phyloP scores from a whole-genome alignment of 345 rosid genomes.

The Salix exigua region DNA sequence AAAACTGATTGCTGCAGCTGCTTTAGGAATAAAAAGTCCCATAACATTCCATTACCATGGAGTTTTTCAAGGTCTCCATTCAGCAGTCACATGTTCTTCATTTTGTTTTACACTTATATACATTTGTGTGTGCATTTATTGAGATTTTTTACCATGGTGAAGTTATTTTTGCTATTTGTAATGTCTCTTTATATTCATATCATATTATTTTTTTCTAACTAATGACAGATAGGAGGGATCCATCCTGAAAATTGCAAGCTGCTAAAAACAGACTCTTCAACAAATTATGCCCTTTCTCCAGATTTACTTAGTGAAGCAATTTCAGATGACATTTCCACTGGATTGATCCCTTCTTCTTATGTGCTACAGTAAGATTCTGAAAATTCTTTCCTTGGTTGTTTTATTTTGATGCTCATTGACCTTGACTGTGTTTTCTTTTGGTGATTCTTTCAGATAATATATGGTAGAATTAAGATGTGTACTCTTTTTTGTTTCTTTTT shows the following conservation, averaged over 20 bases:
- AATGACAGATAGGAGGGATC: conserved; percentile 71
- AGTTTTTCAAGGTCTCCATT: background rate
- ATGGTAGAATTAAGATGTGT: background rate
- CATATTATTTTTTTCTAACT: conserved; percentile 7
- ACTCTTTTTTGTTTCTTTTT: too few species aligned
- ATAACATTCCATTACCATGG: background rate
- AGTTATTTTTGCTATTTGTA: background rate
- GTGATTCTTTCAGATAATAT: background rate
- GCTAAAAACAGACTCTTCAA: conserved; percentile 58
- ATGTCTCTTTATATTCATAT: background rate
- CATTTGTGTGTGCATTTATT: background rate
- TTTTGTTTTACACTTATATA: background rate
- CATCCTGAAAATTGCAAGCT: conserved; percentile 65
- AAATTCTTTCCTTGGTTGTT: background rate
- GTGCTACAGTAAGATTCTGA: conserved; percentile 63
- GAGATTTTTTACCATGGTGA: background rate
- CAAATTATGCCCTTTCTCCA: conserved; percentile 66
- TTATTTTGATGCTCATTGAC: conserved; percentile 3
- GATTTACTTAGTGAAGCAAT: conserved; percentile 53
- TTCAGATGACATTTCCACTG: conserved; percentile 57
- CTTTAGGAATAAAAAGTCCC: background rate
- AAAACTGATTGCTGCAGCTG: background rate
- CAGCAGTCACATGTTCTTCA: background rate
- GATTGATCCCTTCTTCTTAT: conserved; percentile 79
- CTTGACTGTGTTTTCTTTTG: conserved; percentile 6